Evolutionary conservation across 1,139 yeast species (phyloP), one percentile per base, ranked within the genome.

Genomic region (Spencermartinsiella ligniputridi): DNA sequence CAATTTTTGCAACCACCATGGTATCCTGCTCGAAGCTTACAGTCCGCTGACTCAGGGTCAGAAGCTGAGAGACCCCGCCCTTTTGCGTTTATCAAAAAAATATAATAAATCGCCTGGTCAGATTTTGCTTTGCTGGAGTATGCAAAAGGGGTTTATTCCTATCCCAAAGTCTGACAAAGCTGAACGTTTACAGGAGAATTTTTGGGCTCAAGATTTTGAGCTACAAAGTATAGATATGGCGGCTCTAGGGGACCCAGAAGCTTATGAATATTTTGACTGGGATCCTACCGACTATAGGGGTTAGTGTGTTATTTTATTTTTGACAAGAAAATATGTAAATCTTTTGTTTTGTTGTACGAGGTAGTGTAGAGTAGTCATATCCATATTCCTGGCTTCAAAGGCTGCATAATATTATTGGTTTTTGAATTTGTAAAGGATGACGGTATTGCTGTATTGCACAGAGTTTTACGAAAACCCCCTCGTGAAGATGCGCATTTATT

Each of bases 21-120:
- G 75, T 62, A 71, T 84, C 22, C 61, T 70, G 3, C 73, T 78
- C 6, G 85, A 83, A 61, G 89, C 92, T 0, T 85, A 76, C 62
- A 77, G 86, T 3, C 92, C 95, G 13, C 69, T 83, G 56, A 79
- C 86, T 0, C 81, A 76, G 46, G 84, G 88, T 3, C 59, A 63
- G 42, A 75, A 77, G 53, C 60, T 79, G 24, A 55, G 71, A 41
- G 83, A 79, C 54, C 76, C 79, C 4, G 71, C 68, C 37, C 57
- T 81, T 44, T 54, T 62, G 35, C 61, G 44, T 16, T 47, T 74
- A 35, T 73, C 73, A 33, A 47, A 64, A 39, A 68, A 67, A 52
- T 67, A 71, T 46, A 52, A 56, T 17, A 66, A 66, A 38, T 50
- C 69, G 2, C 64, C 72, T 2, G 77, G 72, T 24, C 75, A 75